These are phyloP conservation scores for Abrus precatorius DNA, from an alignment of 306 rosid genomes.

Conservation along the genomic window DNA sequence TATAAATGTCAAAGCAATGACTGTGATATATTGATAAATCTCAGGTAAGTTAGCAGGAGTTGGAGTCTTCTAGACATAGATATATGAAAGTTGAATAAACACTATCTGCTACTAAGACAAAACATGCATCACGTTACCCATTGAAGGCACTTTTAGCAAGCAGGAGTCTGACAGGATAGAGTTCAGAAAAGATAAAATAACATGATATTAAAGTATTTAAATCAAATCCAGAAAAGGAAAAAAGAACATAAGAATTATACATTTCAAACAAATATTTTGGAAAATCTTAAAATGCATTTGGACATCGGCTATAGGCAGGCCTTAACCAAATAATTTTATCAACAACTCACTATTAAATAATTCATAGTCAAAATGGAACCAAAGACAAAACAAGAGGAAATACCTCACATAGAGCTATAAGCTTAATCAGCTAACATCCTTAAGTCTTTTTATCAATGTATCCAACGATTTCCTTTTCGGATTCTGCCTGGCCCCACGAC, in stretches of 20 bases:
- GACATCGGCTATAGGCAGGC: conserved; percentile 46
- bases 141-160: conserved; percentile 26
- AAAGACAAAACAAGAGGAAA: conserved; percentile 41
- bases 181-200: conserved; percentile 46
- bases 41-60: neutral
- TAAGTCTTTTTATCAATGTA: conserved; percentile 86
- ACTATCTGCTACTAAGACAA: conserved; percentile 19
- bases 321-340: conserved; percentile 59
- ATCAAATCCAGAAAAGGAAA: conserved; percentile 27
- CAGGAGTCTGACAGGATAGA: conserved; percentile 18
- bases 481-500: conserved; percentile 87
- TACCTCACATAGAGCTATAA: conserved; percentile 61
- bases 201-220: conserved; percentile 37
- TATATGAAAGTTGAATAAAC: neutral
- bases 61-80: conserved; percentile 1
- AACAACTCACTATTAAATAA: conserved; percentile 58
- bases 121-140: conserved; percentile 31
- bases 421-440: conserved; percentile 79
- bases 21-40: neutral
- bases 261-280: conserved; percentile 57
- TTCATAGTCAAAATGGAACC: conserved; percentile 54
- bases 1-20: conserved; percentile 30
- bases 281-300: conserved; percentile 49
- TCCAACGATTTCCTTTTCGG: conserved; percentile 94
- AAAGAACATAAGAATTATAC: conserved; percentile 50